A percentile compares a stretch with the other conserved stretches of the same genome.
Evolutionary conservation across 163 green algal species (phyloP).

Genomic region (Botryococcus braunii): DNA sequence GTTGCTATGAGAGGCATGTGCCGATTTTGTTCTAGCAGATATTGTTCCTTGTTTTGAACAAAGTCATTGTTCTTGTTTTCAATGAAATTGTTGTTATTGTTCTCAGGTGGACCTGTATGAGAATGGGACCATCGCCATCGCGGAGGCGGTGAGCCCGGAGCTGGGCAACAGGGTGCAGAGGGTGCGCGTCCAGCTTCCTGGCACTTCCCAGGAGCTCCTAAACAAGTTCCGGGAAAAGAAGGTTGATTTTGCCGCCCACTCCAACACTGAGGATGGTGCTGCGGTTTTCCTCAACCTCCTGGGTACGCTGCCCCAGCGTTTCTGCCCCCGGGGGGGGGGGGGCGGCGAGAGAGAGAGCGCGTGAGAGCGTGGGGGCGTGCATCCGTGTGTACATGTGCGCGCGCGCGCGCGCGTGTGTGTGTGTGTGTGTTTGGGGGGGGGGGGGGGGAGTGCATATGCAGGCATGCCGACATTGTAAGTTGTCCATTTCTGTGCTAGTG

Average conservation of each 20-base stretch:
- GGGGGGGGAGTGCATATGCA: too few species aligned
- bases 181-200: slow-evolving; percentile 69
- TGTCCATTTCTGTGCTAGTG: too few species aligned
- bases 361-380: too few species aligned
- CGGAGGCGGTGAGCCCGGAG: slow-evolving; percentile 94
- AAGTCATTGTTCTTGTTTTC: background rate
- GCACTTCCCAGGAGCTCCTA: slow-evolving; percentile 76
- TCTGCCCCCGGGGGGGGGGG: too few species aligned
- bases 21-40: background rate
- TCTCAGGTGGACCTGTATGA: slow-evolving; percentile 97
- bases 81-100: background rate
- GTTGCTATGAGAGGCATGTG: too few species aligned
- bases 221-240: slow-evolving; percentile 95
- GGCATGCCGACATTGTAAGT: too few species aligned
- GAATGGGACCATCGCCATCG: slow-evolving; percentile 97
- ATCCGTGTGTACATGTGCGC: too few species aligned
- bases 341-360: too few species aligned
- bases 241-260: slow-evolving; percentile 96
- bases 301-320: slow-evolving; percentile 44
- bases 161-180: slow-evolving; percentile 96
- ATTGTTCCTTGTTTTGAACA: background rate
- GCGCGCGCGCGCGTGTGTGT: too few species aligned
- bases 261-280: slow-evolving; percentile 84
- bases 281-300: slow-evolving; percentile 95
- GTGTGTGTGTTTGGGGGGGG: too few species aligned